Base-by-base conservation (phyloP, 1,139 yeast species). In the Yamadazyma mexicana region DNA sequence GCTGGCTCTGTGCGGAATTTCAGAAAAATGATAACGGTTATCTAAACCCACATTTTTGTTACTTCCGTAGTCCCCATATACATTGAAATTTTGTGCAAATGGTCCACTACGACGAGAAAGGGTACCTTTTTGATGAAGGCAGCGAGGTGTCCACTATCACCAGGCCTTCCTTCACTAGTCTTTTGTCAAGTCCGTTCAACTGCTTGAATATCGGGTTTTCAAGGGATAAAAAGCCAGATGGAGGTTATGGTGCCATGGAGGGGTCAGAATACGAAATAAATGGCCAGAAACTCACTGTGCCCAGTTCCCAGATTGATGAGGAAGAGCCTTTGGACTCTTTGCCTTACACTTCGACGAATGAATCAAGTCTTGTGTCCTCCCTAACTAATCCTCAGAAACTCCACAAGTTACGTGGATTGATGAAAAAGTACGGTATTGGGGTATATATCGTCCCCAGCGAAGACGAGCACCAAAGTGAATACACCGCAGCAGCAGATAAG, bases 361-460 rank as follows among this genome's bases (percentile, higher is more conserved):
- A 29, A 15, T 31, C 35, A 22, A n/a, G 40, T 37, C 17, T 46
- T 39, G 15, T 44, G 2, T 32, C 51, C 3, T 49, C 38, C 2
- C 14, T 40, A n/a, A 9, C 22, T 12, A 31, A 22, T 12, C 18
- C 38, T 14, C 30, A 61, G 14, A 67, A 58, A 45, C 61, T 77
- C 31, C 34, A 27, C 2, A 46, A 49, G 12, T 52, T 77, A 34
- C 59, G 82, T 31, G 40, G 51, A 24, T 54, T 64, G 39, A 77
- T 77, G 83, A 58, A 51, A 34, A 42, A 57, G 9, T 51, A 66
- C 46, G 61, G 66, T 1, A 62, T 77, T 17, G 75, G 74, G 3
- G 80, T 76, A 2, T 78, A 78, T 48, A 66, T 78, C 24, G 62
- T 78, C 6, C 82, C 83, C 2, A 72, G 79, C n/a, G 82, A 75